Percentiles rank a stretch among this genome's conserved stretches.
Evolutionary conservation across 1,284 basidiomycete genomes (phyloP).

Genomic region (Somion occarium): DNA sequence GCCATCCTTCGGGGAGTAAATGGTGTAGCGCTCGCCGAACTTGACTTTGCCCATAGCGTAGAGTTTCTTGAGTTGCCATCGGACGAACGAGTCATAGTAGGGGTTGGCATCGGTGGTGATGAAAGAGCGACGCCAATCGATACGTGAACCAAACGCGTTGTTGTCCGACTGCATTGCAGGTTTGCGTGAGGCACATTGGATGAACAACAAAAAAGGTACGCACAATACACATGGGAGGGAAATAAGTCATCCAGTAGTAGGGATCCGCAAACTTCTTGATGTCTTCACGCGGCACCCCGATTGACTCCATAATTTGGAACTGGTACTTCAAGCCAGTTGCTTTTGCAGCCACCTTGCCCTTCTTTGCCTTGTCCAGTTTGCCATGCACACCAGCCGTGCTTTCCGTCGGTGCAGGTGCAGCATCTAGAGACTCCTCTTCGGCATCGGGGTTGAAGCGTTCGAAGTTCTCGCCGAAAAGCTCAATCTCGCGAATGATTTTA

Average conservation of each 20-base stretch:
- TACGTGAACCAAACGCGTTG: constrained; percentile 83
- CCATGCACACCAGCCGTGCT: constrained; percentile 28
- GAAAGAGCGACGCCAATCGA: constrained; percentile 97
- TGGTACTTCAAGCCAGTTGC: constrained; percentile 94
- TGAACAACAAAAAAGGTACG: constrained; percentile 24
- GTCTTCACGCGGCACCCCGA: constrained; percentile 83
- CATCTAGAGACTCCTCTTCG: constrained; percentile 41
- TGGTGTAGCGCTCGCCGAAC: constrained; percentile 98
- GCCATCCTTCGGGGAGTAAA: constrained; percentile 99
- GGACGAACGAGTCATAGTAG: constrained; percentile 96
- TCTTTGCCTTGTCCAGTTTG: constrained; percentile 82
- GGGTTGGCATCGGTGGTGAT: constrained; percentile 95
- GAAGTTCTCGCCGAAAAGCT: constrained; percentile 92
- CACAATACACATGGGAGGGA: constrained; percentile 92
- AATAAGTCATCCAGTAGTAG: constrained; percentile 88
- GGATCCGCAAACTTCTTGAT: constrained; percentile 97
- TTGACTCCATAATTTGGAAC: constrained; percentile 98
- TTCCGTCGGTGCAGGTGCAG: constrained; percentile 32
- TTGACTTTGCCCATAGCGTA: constrained; percentile 86
- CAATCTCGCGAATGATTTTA: constrained; percentile 97
- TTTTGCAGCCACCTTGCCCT: constrained; percentile 94
- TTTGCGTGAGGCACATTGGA: constrained; percentile 1
- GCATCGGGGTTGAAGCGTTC: constrained; percentile 58
- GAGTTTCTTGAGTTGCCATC: constrained; percentile 98
- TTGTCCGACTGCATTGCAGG: constrained; percentile 62